Percentiles rank a stretch among this genome's conserved stretches.
These are phyloP conservation scores for Buddleja alternifolia DNA, from an alignment of 257 asterid genomes.

Conservation along the genomic window DNA sequence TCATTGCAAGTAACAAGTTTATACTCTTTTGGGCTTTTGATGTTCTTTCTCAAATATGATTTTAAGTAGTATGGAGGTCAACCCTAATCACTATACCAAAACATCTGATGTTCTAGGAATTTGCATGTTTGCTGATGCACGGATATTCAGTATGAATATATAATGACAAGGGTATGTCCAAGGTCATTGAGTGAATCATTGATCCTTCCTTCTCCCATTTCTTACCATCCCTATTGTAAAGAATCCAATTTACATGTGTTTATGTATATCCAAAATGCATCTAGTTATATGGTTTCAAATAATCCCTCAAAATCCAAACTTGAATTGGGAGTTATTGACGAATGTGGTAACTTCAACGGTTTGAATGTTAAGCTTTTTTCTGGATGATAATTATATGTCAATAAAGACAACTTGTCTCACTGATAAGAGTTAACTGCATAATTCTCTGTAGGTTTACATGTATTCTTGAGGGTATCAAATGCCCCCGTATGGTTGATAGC, in stretches of 20 bases:
- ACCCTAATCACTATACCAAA: neutral
- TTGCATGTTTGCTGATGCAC: neutral
- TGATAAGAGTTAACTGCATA: neutral
- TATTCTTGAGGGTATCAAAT: neutral
- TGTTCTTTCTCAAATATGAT: neutral
- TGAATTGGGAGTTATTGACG: neutral
- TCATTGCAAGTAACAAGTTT: constrained; percentile 11
- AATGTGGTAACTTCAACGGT: neutral
- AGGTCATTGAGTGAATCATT: neutral
- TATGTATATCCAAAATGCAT: neutral
- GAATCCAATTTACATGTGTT: neutral
- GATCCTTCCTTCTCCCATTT: neutral
- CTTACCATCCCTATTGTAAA: neutral
- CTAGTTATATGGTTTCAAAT: neutral
- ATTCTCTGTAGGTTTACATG: neutral
- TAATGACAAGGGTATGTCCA: neutral
- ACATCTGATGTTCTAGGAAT: neutral
- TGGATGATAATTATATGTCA: neutral
- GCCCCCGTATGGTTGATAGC: neutral
- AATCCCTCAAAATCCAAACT: neutral
- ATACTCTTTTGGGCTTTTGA: constrained; percentile 2
- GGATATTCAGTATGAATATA: neutral
- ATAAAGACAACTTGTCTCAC: neutral
- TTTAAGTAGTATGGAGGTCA: neutral
- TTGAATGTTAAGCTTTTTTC: neutral